These are phyloP conservation scores for Sporisorium graminicola DNA, from an alignment of 1,284 basidiomycete species.

Conservation along the genomic window DNA sequence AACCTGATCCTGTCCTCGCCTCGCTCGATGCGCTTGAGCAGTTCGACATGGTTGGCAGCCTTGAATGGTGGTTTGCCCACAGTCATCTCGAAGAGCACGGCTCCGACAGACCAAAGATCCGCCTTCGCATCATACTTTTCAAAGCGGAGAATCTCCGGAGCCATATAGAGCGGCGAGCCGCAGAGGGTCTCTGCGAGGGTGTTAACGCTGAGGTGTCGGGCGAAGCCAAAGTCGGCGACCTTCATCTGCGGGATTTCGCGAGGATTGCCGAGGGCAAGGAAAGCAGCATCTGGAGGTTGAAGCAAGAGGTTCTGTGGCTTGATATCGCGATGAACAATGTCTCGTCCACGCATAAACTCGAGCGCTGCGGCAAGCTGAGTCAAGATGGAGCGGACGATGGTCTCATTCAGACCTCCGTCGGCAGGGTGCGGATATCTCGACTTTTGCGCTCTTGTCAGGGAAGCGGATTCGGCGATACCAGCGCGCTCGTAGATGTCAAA, in stretches of 20 bases:
- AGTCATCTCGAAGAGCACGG: conserved; percentile 95
- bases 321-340: conserved; percentile 96
- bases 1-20: conserved; percentile 79
- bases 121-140: conserved; percentile 98
- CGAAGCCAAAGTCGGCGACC: conserved; percentile 95
- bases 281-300: conserved; percentile 82
- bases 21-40: conserved; percentile 91
- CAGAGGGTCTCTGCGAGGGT: conserved; percentile 98
- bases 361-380: conserved; percentile 95
- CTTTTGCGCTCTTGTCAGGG: conserved; percentile 28
- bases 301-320: conserved; percentile 97
- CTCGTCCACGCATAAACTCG: conserved; percentile 87
- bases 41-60: conserved; percentile 94
- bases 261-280: conserved; percentile 86
- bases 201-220: conserved; percentile 87
- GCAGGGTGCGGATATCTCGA: conserved; percentile 87
- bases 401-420: conserved; percentile 89
- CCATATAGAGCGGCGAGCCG: conserved; percentile 98
- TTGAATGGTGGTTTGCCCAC: conserved; percentile 94
- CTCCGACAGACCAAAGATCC: conserved; percentile 97
- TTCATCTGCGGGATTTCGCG: conserved; percentile 74
- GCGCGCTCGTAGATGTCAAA: conserved; percentile 54
- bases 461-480: conserved; percentile 20
- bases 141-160: conserved; percentile 95
- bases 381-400: conserved; percentile 90